phyloP scores from a whole-genome alignment of 2,329 filamentous ascomycete species.

The Scorias spongiosa region DNA sequence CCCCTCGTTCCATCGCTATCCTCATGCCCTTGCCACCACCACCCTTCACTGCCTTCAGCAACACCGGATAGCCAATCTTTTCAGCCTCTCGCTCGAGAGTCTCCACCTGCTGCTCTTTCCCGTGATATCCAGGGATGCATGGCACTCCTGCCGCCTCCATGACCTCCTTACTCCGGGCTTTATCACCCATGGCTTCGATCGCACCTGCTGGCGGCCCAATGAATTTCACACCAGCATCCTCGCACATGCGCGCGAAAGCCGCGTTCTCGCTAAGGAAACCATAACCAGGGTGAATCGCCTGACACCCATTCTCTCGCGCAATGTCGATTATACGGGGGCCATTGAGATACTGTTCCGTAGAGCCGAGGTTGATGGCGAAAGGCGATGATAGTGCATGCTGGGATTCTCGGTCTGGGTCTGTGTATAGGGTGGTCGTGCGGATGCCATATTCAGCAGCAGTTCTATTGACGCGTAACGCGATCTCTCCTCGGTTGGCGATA shows the following conservation, averaged over 20 bases:
- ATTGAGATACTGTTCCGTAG: constrained; percentile 77
- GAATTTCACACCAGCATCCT: constrained; percentile 80
- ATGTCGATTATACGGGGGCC: constrained; percentile 82
- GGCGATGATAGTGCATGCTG: constrained; percentile 81
- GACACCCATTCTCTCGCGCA: constrained; percentile 71
- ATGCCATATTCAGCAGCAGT: constrained; percentile 84
- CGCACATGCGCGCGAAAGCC: constrained; percentile 73
- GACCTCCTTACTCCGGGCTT: constrained; percentile 84
- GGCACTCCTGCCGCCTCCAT: constrained; percentile 92
- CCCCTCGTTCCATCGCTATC: constrained; percentile 41
- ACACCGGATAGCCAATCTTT: constrained; percentile 50
- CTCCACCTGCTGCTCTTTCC: constrained; percentile 56
- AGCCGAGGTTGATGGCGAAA: constrained; percentile 69
- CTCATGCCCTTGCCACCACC: constrained; percentile 56
- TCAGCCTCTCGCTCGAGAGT: constrained; percentile 54
- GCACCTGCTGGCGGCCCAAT: constrained; percentile 77
- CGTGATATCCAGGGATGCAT: constrained; percentile 93
- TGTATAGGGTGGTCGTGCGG: constrained; percentile 86
- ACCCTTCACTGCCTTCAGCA: constrained; percentile 51
- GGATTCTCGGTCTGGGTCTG: constrained; percentile 70
- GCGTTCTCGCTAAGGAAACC: constrained; percentile 91
- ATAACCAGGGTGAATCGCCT: constrained; percentile 90
- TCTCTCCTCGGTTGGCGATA: constrained; percentile 94
- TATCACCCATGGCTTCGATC: constrained; percentile 75
- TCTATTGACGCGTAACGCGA: constrained; percentile 79